Evolutionary conservation across 805 yeast genomes (phyloP).

Genomic region (Kluyveromyces dobzhanskii): DNA sequence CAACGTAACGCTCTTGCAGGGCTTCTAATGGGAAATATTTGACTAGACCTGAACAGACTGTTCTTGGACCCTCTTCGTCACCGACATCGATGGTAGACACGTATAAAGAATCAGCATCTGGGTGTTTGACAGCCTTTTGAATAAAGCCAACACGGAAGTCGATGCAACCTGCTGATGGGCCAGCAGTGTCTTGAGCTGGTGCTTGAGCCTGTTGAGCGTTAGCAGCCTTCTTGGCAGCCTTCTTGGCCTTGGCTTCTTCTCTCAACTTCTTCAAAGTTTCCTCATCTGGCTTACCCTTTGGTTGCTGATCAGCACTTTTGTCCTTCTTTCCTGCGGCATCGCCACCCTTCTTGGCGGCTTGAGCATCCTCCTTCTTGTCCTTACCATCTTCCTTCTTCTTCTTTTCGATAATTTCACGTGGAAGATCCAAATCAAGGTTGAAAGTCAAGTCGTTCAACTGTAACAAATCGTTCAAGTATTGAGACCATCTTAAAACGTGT

Average conservation of each 20-base stretch:
- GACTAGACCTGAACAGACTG: conserved; percentile 95
- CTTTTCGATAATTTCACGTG: conserved; percentile 63
- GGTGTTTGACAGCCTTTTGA: conserved; percentile 93
- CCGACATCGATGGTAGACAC: conserved; percentile 96
- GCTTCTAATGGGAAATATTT: conserved; percentile 84
- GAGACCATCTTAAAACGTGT: conserved; percentile 91
- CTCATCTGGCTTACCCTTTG: conserved; percentile 40
- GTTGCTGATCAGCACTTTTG: conserved; percentile 31
- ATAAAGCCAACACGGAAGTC: conserved; percentile 95
- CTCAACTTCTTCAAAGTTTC: conserved; percentile 38
- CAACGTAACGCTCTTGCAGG: conserved; percentile 89
- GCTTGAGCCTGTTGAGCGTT: conserved; percentile 37
- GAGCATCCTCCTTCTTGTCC: conserved; percentile 13
- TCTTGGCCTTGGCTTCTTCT: conserved; percentile 53
- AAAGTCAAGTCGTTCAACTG: conserved; percentile 49
- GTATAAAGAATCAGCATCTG: conserved; percentile 93
- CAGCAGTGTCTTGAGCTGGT: conserved; percentile 35
- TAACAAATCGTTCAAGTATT: conserved; percentile 66
- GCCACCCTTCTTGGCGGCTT: conserved; percentile 15
- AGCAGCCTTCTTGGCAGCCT: conserved; percentile 49
- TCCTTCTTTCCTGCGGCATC: conserved; percentile 15
- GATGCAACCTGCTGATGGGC: conserved; percentile 74
- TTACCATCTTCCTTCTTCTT: conserved; percentile 42
- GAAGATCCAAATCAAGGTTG: conserved; percentile 53
- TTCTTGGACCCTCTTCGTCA: conserved; percentile 94